These are phyloP conservation scores for Lophiotrema nucula DNA, from an alignment of 495 filamentous ascomycete species.

Conservation along the genomic window DNA sequence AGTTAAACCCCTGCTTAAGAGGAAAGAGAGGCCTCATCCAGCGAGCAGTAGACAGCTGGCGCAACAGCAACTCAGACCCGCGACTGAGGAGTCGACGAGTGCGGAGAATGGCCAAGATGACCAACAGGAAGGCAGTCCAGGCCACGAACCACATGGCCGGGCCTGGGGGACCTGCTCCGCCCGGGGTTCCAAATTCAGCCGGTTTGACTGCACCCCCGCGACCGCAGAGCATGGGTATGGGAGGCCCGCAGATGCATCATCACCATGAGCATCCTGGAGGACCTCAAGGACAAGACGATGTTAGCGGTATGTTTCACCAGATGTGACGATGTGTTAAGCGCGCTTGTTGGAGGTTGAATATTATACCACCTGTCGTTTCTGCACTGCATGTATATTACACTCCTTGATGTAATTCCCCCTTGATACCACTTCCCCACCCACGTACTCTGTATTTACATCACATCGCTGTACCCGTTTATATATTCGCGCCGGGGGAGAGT, in stretches of 20 bases:
- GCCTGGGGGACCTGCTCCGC: slow-evolving; percentile 50
- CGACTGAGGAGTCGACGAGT: slow-evolving; percentile 86
- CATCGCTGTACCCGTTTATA: slow-evolving; percentile 31
- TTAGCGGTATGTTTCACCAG: slow-evolving; percentile 79
- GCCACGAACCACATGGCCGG: slow-evolving; percentile 54
- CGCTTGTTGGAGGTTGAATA: slow-evolving; percentile 22
- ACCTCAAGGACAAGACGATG: slow-evolving; percentile 73
- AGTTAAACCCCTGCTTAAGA: slow-evolving; percentile 83
- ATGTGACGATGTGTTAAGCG: slow-evolving; percentile 47
- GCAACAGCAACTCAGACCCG: slow-evolving; percentile 97
- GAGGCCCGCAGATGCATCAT: slow-evolving; percentile 66
- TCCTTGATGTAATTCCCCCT: slow-evolving; percentile 54
- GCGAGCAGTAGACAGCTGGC: slow-evolving; percentile 95
- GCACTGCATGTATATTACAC: slow-evolving; percentile 45
- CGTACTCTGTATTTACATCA: slow-evolving; percentile 14
- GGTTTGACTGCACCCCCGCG: slow-evolving; percentile 36
- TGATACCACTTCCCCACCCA: slow-evolving; percentile 44
- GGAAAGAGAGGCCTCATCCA: slow-evolving; percentile 96
- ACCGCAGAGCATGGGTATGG: slow-evolving; percentile 55
- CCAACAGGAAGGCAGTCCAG: slow-evolving; percentile 66
- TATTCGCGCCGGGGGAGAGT: slow-evolving; percentile 29
- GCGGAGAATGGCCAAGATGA: slow-evolving; percentile 91
- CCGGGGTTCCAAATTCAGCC: slow-evolving; percentile 37
- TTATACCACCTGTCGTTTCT: slow-evolving; percentile 36
- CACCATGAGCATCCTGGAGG: slow-evolving; percentile 76